phyloP scores from a whole-genome alignment of 228 moss, liverwort and hornwort genomes.

The Sphagnum fallax region DNA sequence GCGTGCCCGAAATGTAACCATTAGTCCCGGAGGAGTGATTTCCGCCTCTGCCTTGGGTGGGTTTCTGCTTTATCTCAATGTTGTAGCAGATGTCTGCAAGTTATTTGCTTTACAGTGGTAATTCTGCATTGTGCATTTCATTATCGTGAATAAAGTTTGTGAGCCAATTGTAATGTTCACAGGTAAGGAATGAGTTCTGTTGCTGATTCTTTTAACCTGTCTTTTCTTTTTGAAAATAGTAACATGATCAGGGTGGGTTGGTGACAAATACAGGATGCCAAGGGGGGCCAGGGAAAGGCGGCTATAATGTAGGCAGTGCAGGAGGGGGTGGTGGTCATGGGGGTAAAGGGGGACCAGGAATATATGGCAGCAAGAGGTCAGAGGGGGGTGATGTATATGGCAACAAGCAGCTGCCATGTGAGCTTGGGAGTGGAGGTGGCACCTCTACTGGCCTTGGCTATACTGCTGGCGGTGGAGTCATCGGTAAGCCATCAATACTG shows the following conservation, averaged over 20 bases:
- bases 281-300: constrained; percentile 66
- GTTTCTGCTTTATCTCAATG: background rate
- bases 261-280: constrained; percentile 32
- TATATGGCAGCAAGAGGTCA: constrained; percentile 72
- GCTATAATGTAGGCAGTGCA: constrained; percentile 41
- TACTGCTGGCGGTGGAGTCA: constrained; percentile 88
- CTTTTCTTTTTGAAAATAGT: too few species aligned
- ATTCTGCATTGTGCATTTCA: too few species aligned
- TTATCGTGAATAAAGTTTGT: too few species aligned
- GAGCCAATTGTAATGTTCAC: too few species aligned
- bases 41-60: constrained; percentile 86
- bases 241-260: too few species aligned
- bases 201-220: too few species aligned
- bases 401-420: constrained; percentile 65
- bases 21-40: constrained; percentile 53
- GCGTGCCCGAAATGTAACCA: constrained; percentile 76
- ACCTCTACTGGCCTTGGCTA: constrained; percentile 62
- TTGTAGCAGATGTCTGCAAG: too few species aligned
- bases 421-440: constrained; percentile 93
- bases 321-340: constrained; percentile 98
- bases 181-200: too few species aligned
- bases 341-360: constrained; percentile 76
- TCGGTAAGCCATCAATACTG: constrained; percentile 33
- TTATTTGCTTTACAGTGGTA: too few species aligned
- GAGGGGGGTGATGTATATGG: constrained; percentile 73